Percentiles rank a stretch among this genome's conserved stretches.
These are phyloP conservation scores for Orobanche coerulescens DNA, from an alignment of 257 asterid species.

Conservation along the genomic window DNA sequence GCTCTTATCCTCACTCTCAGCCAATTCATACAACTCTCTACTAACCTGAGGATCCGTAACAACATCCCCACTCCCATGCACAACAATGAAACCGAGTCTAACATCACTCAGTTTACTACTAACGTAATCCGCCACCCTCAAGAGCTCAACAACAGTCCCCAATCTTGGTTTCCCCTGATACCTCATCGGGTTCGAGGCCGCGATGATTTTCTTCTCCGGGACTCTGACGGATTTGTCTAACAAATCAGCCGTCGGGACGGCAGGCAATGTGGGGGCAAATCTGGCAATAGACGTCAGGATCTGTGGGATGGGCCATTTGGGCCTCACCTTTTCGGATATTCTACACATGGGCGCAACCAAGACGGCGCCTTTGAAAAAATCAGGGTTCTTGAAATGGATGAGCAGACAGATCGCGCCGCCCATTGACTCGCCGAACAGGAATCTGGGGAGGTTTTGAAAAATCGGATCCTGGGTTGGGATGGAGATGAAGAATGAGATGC, in stretches of 20 bases:
- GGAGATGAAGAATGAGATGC: conserved; percentile 37
- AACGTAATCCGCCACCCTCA: conserved; percentile 65
- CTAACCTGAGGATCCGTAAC: conserved; percentile 91
- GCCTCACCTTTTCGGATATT: conserved; percentile 72
- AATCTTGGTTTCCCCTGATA: conserved; percentile 74
- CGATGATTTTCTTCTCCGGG: conserved; percentile 49
- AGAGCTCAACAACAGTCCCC: conserved; percentile 69
- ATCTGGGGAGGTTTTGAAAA: conserved; percentile 29
- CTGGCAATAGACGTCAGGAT: conserved; percentile 43
- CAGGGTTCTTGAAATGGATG: conserved; percentile 44
- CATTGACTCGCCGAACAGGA: conserved; percentile 73
- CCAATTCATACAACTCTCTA: conserved; percentile 57
- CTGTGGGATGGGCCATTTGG: conserved; percentile 74
- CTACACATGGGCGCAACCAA: conserved; percentile 81
- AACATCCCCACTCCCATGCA: conserved; percentile 78
- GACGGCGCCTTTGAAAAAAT: conserved; percentile 50
- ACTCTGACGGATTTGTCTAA: conserved; percentile 76
- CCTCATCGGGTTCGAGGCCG: conserved; percentile 59
- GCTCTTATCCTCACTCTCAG: conserved; percentile 67
- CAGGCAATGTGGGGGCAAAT: conserved; percentile 57
- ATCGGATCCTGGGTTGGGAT: conserved; percentile 30
- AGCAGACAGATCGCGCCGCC: conserved; percentile 78
- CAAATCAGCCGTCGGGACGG: conserved; percentile 79
- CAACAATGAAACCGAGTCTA: conserved; percentile 50
- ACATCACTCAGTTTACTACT: conserved; percentile 51